A percentile compares a stretch with the other conserved stretches of the same genome.
Evolutionary conservation across 768 basidiomycete genomes (phyloP).

Genomic region (Mycena rosella): DNA sequence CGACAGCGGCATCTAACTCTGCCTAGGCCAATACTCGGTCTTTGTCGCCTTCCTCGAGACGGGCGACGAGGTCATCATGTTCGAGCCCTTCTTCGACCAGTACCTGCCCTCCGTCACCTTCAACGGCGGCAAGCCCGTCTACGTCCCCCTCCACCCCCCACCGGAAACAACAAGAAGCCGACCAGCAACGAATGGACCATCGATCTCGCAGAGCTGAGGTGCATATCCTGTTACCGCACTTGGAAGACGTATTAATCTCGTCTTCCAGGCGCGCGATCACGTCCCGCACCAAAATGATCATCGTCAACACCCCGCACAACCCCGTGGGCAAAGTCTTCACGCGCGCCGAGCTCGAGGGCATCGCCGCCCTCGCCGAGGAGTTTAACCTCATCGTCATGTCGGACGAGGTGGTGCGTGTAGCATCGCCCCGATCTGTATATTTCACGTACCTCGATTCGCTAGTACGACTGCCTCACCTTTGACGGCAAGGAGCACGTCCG

Average conservation of each 20-base stretch:
- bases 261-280: conserved; percentile 79
- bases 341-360: conserved; percentile 81
- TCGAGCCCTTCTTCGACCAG: conserved; percentile 98
- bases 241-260: not conserved
- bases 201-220: conserved; percentile 91
- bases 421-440: not conserved
- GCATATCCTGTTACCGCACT: conserved; percentile 32
- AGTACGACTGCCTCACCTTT: conserved; percentile 96
- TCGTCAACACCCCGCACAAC: conserved; percentile 97
- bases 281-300: conserved; percentile 92
- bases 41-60: conserved; percentile 92
- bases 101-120: conserved; percentile 94
- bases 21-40: conserved; percentile 90
- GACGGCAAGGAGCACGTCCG: conserved; percentile 91
- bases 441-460: conserved; percentile 9
- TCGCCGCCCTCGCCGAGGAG: conserved; percentile 91
- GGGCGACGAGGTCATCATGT: conserved; percentile 98
- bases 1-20: not conserved
- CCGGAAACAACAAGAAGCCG: conserved; percentile 56
- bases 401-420: conserved; percentile 90
- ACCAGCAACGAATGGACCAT: conserved; percentile 89
- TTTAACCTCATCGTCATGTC: conserved; percentile 93
- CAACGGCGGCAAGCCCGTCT: conserved; percentile 93
- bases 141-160: conserved; percentile 96
- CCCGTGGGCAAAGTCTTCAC: conserved; percentile 99